Conservation (phyloP, 2,329 filamentous ascomycete species). For the Fusarium secorum region DNA sequence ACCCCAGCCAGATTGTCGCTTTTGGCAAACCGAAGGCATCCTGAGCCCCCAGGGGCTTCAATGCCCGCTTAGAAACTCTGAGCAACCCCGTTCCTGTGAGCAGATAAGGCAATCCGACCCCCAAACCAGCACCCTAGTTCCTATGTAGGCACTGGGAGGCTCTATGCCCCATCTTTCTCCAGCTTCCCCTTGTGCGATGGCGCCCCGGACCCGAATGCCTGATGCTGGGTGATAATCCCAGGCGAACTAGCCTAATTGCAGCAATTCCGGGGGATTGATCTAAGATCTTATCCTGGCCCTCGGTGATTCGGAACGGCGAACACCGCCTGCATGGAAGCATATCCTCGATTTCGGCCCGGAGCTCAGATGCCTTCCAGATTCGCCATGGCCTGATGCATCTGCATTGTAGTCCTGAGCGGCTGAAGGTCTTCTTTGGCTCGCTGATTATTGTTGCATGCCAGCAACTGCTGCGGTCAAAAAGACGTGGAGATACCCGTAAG, state of each 20-base stretch:
- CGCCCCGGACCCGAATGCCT: conserved; percentile 30
- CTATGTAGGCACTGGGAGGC: conserved; percentile 33
- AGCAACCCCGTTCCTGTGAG: conserved; percentile 16
- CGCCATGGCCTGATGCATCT: conserved; percentile 3
- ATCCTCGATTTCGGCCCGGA: conserved; percentile 29
- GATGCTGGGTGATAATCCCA: conserved; percentile 29
- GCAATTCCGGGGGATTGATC: conserved; percentile 47
- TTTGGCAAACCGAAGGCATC: conserved; percentile 27
- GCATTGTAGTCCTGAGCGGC: neutral
- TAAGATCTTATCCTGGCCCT: conserved; percentile 45
- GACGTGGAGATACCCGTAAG: neutral
- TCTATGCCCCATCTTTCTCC: conserved; percentile 43
- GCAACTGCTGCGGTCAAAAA: neutral
- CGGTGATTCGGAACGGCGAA: conserved; percentile 46
- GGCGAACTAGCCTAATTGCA: conserved; percentile 37
- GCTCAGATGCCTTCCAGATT: conserved; percentile 28
- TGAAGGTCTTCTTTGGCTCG: neutral
- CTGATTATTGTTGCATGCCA: neutral
- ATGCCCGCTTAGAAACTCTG: conserved; percentile 12
- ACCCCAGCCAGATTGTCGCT: conserved; percentile 3
- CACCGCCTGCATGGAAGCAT: conserved; percentile 35
- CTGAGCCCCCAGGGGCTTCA: conserved; percentile 19
- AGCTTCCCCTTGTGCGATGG: conserved; percentile 43
- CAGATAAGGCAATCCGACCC: conserved; percentile 40
- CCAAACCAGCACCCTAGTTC: conserved; percentile 6